Conservation (phyloP, 2,329 filamentous ascomycete genomes). For the Amphichorda felina region DNA sequence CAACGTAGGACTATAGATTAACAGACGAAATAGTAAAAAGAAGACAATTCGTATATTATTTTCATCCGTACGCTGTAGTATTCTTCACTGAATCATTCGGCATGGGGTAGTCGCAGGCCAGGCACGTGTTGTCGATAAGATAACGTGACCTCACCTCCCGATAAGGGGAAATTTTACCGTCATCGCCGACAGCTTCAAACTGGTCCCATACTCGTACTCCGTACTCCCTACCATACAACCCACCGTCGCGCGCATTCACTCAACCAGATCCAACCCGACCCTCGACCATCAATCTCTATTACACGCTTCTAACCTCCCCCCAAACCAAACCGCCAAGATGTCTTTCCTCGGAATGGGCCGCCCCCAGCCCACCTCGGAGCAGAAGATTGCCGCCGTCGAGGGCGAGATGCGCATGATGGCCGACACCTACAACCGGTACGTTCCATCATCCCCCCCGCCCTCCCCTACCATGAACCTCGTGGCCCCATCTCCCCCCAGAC, state of each 20-base stretch:
- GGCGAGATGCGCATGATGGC: conserved; percentile 95
- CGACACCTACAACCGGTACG: conserved; percentile 95
- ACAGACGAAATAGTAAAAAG: too few relatives aligned
- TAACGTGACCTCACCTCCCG: background rate
- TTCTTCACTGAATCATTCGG: too few relatives aligned
- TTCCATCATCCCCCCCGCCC: conserved; percentile 2
- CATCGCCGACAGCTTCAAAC: background rate
- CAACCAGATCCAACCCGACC: background rate
- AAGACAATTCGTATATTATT: too few relatives aligned
- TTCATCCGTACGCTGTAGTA: too few relatives aligned
- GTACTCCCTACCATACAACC: too few relatives aligned
- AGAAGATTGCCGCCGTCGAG: conserved; percentile 95
- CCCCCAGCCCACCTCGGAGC: conserved; percentile 82
- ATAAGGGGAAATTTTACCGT: conserved; percentile 2
- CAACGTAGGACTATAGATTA: too few relatives aligned
- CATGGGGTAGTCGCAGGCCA: too few relatives aligned
- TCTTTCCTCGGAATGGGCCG: conserved; percentile 37
- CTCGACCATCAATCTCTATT: background rate
- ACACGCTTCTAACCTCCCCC: background rate
- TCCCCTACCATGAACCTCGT: background rate
- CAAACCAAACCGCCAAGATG: conserved; percentile 18
- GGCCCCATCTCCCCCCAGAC: too few relatives aligned
- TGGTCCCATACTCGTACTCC: too few relatives aligned
- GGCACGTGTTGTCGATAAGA: background rate
- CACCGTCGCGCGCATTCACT: background rate